These are phyloP conservation scores for Bruguiera gymnorhiza DNA, from an alignment of 345 rosid genomes.

Conservation along the genomic window DNA sequence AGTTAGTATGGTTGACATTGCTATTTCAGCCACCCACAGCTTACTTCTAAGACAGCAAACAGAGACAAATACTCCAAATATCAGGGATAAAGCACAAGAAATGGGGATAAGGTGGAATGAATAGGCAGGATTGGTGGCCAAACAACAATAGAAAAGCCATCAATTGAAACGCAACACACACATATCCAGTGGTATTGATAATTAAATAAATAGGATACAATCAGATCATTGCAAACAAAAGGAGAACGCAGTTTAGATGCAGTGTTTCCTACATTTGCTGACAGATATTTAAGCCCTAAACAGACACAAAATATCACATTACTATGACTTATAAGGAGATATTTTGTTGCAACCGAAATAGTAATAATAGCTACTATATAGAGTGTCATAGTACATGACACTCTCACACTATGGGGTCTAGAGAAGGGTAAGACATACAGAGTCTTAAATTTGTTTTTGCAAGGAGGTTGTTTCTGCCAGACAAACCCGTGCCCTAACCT, in stretches of 20 bases:
- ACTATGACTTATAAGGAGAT: not conserved
- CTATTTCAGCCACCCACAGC: not conserved
- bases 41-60: not conserved
- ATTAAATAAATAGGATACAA: not conserved
- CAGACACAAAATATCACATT: not conserved
- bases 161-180: constrained; percentile 3
- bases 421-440: too few relatives aligned
- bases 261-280: not conserved
- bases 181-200: not conserved
- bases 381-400: too few relatives aligned
- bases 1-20: not conserved
- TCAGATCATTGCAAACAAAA: constrained; percentile 1
- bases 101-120: not conserved
- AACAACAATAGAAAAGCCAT: not conserved
- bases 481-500: too few relatives aligned
- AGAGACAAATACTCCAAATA: not conserved
- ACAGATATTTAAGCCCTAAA: not conserved
- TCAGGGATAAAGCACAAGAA: not conserved
- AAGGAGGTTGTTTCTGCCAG: too few relatives aligned
- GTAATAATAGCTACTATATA: too few relatives aligned
- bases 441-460: too few relatives aligned
- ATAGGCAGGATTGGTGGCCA: constrained; percentile 1
- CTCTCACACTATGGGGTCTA: too few relatives aligned
- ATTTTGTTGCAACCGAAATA: not conserved
- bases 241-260: not conserved